Evolutionary conservation across 495 filamentous ascomycete genomes (phyloP).

Genomic region (Xylaria nigripes): DNA sequence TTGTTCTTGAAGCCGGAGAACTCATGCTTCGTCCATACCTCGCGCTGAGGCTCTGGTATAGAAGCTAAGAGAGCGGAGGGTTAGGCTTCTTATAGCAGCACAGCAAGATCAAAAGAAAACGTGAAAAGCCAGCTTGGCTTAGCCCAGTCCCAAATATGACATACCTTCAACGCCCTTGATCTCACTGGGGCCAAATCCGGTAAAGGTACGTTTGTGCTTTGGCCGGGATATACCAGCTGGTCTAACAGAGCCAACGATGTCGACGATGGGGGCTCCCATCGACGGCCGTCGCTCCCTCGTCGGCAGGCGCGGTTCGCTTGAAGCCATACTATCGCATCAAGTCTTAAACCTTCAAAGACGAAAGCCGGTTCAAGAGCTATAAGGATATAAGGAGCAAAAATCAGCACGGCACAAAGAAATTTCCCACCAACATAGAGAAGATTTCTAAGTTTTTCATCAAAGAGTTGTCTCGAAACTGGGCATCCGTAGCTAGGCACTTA

Average conservation of each 20-base stretch:
- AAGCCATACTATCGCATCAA: slow-evolving; percentile 20
- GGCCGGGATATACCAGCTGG: slow-evolving; percentile 64
- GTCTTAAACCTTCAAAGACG: background rate
- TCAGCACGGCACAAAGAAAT: no score
- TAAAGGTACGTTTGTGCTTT: slow-evolving; percentile 91
- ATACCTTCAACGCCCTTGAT: slow-evolving; percentile 86
- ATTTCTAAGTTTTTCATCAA: no score
- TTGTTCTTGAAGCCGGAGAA: slow-evolving; percentile 65
- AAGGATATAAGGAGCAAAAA: no score
- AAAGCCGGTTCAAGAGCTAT: no score
- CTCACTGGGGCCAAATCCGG: slow-evolving; percentile 79
- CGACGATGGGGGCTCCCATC: slow-evolving; percentile 69
- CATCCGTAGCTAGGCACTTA: background rate
- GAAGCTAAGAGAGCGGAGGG: slow-evolving; percentile 31
- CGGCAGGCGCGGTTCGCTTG: slow-evolving; percentile 27
- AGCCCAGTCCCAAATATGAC: no score
- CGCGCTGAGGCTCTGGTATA: slow-evolving; percentile 83
- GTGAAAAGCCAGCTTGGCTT: no score
- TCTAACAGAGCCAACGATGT: slow-evolving; percentile 72
- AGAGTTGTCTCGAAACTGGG: no score
- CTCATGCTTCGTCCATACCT: slow-evolving; percentile 76
- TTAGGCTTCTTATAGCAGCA: slow-evolving; percentile 5
- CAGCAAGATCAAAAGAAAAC: no score
- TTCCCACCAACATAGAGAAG: no score
- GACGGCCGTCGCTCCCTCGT: slow-evolving; percentile 57